These are phyloP conservation scores for Tothia fuscella DNA, from an alignment of 2,329 filamentous ascomycete species.

Conservation along the genomic window DNA sequence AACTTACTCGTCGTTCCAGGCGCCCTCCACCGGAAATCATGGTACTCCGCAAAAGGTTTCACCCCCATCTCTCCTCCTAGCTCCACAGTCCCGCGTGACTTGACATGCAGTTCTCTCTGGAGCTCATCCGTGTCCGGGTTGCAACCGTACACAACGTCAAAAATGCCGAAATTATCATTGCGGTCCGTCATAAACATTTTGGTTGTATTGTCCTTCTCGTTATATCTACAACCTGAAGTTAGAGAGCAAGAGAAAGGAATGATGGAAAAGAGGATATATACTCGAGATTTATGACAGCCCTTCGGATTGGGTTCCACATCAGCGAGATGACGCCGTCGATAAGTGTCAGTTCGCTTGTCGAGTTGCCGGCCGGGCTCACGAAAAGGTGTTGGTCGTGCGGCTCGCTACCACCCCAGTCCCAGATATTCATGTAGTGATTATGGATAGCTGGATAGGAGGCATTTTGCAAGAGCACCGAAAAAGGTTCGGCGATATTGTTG, in stretches of 20 bases:
- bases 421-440: neutral
- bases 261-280: too few species aligned
- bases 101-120: neutral
- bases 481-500: neutral
- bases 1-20: neutral
- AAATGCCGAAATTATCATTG: neutral
- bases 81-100: neutral
- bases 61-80: neutral
- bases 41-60: neutral
- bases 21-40: neutral
- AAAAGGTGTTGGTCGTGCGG: neutral
- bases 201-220: neutral
- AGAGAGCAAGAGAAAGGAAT: too few species aligned
- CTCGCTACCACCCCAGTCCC: neutral
- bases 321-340: neutral
- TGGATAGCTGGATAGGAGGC: neutral
- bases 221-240: too few species aligned
- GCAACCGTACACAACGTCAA: neutral
- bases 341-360: neutral
- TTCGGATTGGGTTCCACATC: neutral
- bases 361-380: neutral
- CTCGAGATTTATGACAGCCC: neutral
- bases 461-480: neutral
- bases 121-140: neutral
- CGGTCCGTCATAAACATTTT: neutral